Base-by-base conservation (phyloP, 805 yeast species). In the Candida loeiensis region DNA sequence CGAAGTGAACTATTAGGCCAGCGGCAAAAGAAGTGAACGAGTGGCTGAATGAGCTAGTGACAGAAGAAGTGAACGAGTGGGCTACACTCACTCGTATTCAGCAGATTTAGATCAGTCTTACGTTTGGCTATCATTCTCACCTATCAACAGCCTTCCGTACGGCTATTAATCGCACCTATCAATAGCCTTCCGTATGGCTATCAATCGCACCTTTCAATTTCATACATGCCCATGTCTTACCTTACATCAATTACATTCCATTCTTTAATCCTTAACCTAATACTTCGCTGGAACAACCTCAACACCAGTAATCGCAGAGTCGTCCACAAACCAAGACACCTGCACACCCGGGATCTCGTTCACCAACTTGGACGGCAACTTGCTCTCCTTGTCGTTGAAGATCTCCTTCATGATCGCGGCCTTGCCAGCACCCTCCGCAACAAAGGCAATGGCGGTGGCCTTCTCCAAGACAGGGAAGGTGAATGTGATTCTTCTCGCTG, bases 361-460 rank as follows among this genome's bases (percentile, higher is more conserved):
- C 44, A 90, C 95, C 45, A 81, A 66, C 45, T 80, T 83, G 42
- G 87, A 75, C 21, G 98, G 98, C 48, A 85, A 70, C 37, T 69
- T 43, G 14, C 66, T 51, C 43, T 66, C 54, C 37, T 67, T 65
- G 40, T 71, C 59, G 41, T 69, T 76, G 62, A 90, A 89, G 37
- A 90, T 82, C 49, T 82, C 73, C 53, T 76, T 76, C 58, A 90
- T 70, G 34, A 86, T 72, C 0, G 79, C 73, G 15, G 88, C 86
- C 65, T 90, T 90, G 25, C 85, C 82, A 8, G 83, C 82, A 43
- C 97, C 97, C 59, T 86, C 90, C 12, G 96, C 95, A 34, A 88
- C 90, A 63, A 89, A 89, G 2, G 86, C 82, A 51, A 89, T 77
- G 12, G 64, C 53, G 9, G 56, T 49, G 12, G 82, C 81, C 15